Conservation (phyloP, 371 early-diverging fungal species). For the Umbelopsis sp. region DNA sequence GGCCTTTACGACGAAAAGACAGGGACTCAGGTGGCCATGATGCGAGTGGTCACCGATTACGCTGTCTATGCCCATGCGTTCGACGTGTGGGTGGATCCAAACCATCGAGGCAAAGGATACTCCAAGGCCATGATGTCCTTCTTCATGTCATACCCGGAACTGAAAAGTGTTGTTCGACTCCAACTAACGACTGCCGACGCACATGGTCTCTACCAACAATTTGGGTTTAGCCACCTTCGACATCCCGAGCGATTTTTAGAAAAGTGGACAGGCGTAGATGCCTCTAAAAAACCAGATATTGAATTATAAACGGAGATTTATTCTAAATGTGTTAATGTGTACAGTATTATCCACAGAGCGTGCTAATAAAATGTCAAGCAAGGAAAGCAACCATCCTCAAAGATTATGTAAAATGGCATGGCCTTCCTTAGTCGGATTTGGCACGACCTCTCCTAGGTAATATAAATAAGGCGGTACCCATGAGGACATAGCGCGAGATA, state of each 20-base stretch:
- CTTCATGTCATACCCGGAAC: neutral
- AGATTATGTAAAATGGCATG: too few species aligned
- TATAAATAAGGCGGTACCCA: conserved; percentile 24
- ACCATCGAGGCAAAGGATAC: conserved; percentile 3
- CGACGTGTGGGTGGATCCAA: conserved; percentile 10
- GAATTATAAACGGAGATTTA: neutral
- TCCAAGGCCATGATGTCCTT: conserved; percentile 4
- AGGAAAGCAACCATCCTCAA: too few species aligned
- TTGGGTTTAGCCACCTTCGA: neutral
- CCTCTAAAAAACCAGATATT: neutral
- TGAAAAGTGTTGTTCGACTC: neutral
- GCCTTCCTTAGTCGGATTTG: neutral
- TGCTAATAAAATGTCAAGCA: too few species aligned
- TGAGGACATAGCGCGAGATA: conserved; percentile 28
- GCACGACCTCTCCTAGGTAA: conserved; percentile 22
- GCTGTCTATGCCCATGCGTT: neutral
- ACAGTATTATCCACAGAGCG: neutral
- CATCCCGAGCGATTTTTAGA: neutral
- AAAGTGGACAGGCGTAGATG: neutral
- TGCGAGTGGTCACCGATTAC: conserved; percentile 10
- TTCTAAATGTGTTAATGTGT: neutral
- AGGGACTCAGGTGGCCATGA: conserved; percentile 5
- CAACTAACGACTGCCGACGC: conserved; percentile 3
- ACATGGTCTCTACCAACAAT: neutral
- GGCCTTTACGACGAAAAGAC: neutral